These are phyloP conservation scores for Lentinula detonsa DNA, from an alignment of 768 basidiomycete species.

Conservation along the genomic window DNA sequence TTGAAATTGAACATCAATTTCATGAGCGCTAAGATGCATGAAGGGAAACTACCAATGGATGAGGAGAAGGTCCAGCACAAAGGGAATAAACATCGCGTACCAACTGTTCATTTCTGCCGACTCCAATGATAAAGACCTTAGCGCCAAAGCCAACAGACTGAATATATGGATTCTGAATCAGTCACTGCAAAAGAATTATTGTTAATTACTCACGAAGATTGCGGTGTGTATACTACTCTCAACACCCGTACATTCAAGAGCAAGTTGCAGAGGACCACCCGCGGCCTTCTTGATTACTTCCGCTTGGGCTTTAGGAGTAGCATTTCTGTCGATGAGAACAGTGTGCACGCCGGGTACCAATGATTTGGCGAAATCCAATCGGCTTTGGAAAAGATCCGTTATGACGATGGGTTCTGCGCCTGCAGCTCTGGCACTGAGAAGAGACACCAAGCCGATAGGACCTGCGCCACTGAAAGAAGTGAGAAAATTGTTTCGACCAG, in stretches of 20 bases:
- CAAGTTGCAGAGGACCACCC: conserved; percentile 40
- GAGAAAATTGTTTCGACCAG: background rate
- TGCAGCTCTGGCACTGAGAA: conserved; percentile 60
- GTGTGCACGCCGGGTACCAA: conserved; percentile 54
- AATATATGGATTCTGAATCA: background rate
- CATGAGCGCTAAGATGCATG: conserved; percentile 67
- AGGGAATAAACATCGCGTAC: conserved; percentile 23
- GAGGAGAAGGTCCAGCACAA: background rate
- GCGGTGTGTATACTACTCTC: conserved; percentile 59
- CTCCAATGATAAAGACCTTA: conserved; percentile 67
- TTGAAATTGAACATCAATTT: conserved; percentile 64
- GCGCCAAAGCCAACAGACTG: conserved; percentile 62
- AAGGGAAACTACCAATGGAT: conserved; percentile 48
- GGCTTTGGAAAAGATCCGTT: conserved; percentile 60
- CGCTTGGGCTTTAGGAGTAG: conserved; percentile 43
- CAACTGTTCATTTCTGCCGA: conserved; percentile 56
- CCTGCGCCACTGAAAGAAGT: conserved; percentile 47
- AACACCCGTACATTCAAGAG: conserved; percentile 61
- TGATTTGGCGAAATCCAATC: conserved; percentile 61
- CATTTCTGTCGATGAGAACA: conserved; percentile 44
- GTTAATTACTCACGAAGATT: conserved; percentile 36
- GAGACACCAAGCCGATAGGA: conserved; percentile 57
- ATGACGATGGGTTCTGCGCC: conserved; percentile 68
- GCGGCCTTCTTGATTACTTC: conserved; percentile 46
- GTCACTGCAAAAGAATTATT: background rate